Evolutionary conservation across 306 rosid genomes (phyloP), one percentile per base, ranked within the genome.

Genomic region (Vicia faba): DNA sequence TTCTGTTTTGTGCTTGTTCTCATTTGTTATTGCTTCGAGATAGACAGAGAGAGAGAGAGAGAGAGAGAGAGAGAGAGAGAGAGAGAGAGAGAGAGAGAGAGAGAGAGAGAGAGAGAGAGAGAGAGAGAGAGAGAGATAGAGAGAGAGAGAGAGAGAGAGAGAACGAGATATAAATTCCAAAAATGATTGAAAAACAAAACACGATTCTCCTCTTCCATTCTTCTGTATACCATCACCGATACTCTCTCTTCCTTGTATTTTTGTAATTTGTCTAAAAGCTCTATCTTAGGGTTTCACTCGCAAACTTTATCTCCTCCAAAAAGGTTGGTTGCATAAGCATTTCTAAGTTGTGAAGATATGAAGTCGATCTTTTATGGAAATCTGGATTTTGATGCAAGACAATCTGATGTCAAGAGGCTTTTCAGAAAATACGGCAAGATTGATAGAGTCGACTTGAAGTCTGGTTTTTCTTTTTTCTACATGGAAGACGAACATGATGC

Each of bases 401-500:
- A 89, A 48, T 81, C 88, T 11, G 91, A 89, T 68, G 78, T 89
- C 3, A 93, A 89, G 75, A 83, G 93, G 56, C 90, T 89, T 39
- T 89, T 89, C 78, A 81, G 76, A 59, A 83, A 82, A 82, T 89
- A 89, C 71, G n/a, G n/a, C n/a, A n/a, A n/a, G n/a, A n/a, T n/a
- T n/a, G n/a, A n/a, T n/a, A n/a, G n/a, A n/a, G n/a, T 89, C 46
- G 96, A 89, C 78, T 68, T 89, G 55, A 89, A 89, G 72, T 89
- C 96, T 18, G 96, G 96, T 89, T 89, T 86, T 83, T 93, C 96
- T 67, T 89, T 89, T 13, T 79, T 89, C 49, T 89, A 89, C 76
- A 89, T 89, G 93, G 96, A 89, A 41, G 96, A 86, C n/a, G 93
- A 89, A 40, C 80, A 86, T 44, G 93, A 89, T 75, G 91, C 96